Conservation (phyloP, 2,329 filamentous ascomycete genomes). For the Zymoseptoria brevis region DNA sequence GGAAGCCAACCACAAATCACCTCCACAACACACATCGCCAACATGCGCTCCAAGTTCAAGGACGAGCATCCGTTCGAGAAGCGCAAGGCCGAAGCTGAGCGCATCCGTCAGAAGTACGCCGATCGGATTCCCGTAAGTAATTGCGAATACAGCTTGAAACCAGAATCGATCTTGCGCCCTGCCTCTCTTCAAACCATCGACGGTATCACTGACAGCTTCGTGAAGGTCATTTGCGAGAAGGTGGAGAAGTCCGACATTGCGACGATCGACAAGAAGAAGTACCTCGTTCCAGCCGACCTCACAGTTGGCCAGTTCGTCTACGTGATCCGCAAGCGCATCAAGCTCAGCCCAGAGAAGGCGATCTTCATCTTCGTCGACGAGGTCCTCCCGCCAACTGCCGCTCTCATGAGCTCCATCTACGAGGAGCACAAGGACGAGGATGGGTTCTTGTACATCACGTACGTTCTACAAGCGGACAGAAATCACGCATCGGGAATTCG, state of each 20-base stretch:
- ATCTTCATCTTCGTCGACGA: slow-evolving; percentile 99
- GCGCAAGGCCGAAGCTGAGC: slow-evolving; percentile 99
- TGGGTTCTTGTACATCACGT: slow-evolving; percentile 97
- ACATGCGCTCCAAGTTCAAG: slow-evolving; percentile 99
- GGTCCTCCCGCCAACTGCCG: slow-evolving; percentile 90
- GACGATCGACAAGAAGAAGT: slow-evolving; percentile 99
- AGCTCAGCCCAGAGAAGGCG: slow-evolving; percentile 98
- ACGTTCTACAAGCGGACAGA: slow-evolving; percentile 33
- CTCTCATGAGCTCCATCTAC: slow-evolving; percentile 98
- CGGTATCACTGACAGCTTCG: slow-evolving; percentile 4
- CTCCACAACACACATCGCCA: slow-evolving; percentile 37
- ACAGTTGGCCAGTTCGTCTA: slow-evolving; percentile 99
- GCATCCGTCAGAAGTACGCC: slow-evolving; percentile 97
- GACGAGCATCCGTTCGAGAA: slow-evolving; percentile 99
- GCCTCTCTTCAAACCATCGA: not conserved
- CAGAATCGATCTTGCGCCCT: not conserved
- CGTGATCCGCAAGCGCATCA: slow-evolving; percentile 99
- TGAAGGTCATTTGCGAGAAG: slow-evolving; percentile 97
- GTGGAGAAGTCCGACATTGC: slow-evolving; percentile 99
- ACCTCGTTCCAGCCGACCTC: slow-evolving; percentile 91
- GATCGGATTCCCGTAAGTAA: slow-evolving; percentile 90
- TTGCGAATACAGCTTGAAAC: not conserved
- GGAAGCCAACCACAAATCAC: slow-evolving; percentile 2
- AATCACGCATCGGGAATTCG: not conserved
- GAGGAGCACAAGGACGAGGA: slow-evolving; percentile 91